Base-by-base conservation (phyloP, 2,329 filamentous ascomycete species). In the Epichloe sylvatica region DNA sequence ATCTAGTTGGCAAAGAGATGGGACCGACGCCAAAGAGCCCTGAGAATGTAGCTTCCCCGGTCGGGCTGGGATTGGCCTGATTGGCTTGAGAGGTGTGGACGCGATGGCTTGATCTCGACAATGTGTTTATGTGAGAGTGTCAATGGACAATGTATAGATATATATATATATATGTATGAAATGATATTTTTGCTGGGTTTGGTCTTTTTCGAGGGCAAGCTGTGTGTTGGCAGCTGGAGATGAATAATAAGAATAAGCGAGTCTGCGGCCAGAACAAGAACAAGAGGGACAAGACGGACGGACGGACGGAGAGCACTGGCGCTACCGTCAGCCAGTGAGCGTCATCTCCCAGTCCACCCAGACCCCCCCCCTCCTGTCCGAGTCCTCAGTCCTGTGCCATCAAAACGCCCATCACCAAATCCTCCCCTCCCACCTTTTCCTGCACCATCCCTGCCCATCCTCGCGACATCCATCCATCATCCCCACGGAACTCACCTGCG, bases 1-100 rank as follows among this genome's bases (percentile, higher is more conserved):
- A 86, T 56, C 67, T 97, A 50, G 81, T 96, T 13, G 86, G 84
- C 15, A 74, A 74, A 55, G 80, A 75, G 38, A 57, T 73, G 42
- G 60, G 66, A 42, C 60, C 60, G 44, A 15, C 34, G 8, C 3
- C 42, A n/a, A 46, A 46, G 43, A 23, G 30, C 17, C 19, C 42
- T 37, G 35, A n/a, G 6, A 56, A 57, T 44, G 56, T 58, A 13
- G 53, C 33, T n/a, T 47, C 56, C 2, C 48, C 45, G 15, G 54
- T 64, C 45, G 64, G 64, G 19, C 51, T 64, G 45, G 64, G 64
- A 2, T 46, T 66, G 43, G 57, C 61, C 17, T 61, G 49, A 63
- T 8, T 1, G 37, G n/a, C 4, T n/a, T 41, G 12, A 33, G 33
- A 19, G 47, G 11, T 4, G 23, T 25, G 19, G 25, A 11, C 33